Percentiles rank a stretch among this genome's conserved stretches.
Evolutionary conservation across 192 early-diverging fungal species (phyloP).

Genomic region (Phlyctochytrium arcticum): DNA sequence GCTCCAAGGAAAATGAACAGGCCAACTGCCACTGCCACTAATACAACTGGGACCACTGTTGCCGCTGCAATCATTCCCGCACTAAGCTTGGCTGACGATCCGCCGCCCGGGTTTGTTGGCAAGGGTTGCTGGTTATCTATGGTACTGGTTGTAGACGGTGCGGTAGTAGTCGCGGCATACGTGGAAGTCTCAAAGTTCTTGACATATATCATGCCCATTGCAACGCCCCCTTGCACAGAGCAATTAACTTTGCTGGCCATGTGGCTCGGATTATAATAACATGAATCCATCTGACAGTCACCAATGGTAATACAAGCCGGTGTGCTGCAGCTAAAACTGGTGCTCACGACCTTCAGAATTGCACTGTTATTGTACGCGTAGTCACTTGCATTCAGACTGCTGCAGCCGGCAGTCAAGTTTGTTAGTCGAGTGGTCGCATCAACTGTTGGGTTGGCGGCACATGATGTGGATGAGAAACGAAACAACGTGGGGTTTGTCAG

Average conservation of each 20-base stretch:
- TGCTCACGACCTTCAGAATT: background rate
- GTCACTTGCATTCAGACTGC: constrained; percentile 4
- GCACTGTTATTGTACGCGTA: background rate
- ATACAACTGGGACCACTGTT: background rate
- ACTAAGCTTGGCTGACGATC: background rate
- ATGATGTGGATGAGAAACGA: background rate
- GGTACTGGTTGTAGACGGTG: background rate
- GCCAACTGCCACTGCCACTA: background rate
- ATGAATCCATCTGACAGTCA: constrained; percentile 1
- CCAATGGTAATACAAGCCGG: constrained; percentile 1
- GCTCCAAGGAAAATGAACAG: no score
- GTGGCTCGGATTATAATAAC: background rate
- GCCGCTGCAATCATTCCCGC: background rate
- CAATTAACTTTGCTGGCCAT: constrained; percentile 1
- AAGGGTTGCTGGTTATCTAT: no score
- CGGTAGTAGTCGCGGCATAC: background rate
- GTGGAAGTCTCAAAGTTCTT: background rate
- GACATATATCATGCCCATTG: background rate
- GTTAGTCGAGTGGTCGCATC: background rate
- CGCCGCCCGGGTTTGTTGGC: no score
- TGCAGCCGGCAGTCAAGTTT: background rate
- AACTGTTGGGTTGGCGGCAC: constrained; percentile 1
- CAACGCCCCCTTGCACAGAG: background rate
- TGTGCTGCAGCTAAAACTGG: background rate
- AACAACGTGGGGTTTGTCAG: background rate